Base-by-base conservation (phyloP, 2,329 filamentous ascomycete genomes). In the Neonectria neomacrospora region DNA sequence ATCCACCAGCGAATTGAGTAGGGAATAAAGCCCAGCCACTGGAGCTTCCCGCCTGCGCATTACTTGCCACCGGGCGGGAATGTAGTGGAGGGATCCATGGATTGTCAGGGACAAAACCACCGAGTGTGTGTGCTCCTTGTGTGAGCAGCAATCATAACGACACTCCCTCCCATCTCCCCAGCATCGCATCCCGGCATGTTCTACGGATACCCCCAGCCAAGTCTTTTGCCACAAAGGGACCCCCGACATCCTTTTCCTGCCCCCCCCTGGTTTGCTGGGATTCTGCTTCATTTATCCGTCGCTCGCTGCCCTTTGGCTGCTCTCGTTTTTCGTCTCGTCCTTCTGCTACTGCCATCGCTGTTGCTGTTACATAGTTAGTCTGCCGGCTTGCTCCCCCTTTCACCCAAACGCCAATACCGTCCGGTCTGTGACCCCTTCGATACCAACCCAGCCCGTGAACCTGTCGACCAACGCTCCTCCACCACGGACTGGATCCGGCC, bases 281-380 rank as follows among this genome's bases (percentile, higher is more conserved):
- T 67, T 70, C 67, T 61, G 66, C 14, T 71, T 71, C 68, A 71
- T 71, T 65, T 72, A 73, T 57, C 67, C 65, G 65, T 67, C 68
- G 59, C 63, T 72, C 70, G 70, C 70, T 64, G 59, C 53, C 58
- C 51, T 45, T 42, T 2, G 14, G 11, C 11, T 16, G 12, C 11
- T 34, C 32, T 59, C 11, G 26, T 11, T 9, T 11, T 9, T 12
- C 12, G 12, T 20, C 28, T 34, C 50, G 39, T 37, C 16, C 6
- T 37, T 6, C 14, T 37, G 16, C 34, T 16, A 34, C n/a, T n/a
- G 6, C 34, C 14, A 34, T 37, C 16, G 6, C 34, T 8, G n/a
- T 37, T 8, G 34, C 14, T 37, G 14, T 50, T 62, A 54, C 23
- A 26, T 26, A 6, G 23, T 26, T 26, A 26, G 23, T 26, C 3